Base-by-base conservation (phyloP, 192 early-diverging fungal species). In the Coemansia sp. region DNA sequence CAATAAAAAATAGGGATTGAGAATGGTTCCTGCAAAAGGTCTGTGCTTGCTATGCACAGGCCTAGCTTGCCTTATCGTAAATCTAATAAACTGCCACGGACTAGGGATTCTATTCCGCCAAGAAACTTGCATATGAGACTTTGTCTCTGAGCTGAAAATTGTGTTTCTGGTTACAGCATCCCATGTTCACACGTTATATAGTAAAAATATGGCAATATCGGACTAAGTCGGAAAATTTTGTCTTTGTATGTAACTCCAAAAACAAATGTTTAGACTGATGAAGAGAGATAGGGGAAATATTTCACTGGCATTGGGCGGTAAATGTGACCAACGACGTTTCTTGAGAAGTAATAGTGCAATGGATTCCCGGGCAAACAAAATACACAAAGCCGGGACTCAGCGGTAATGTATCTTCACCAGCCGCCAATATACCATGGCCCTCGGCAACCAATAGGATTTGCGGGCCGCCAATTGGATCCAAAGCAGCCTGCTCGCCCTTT, bases 371-470 rank as follows among this genome's bases (percentile, higher is more conserved):
- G 1, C 75, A 80, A 16, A 93, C 75, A 79, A 91, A 95, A 62
- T 87, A 92, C 6, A 95, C 87, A 44, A 80, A 81, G 5, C 93
- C 93, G 18, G 78, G 69, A n/a, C 74, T 58, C 43, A 86, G 68
- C 16, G 63, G 58, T 23, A 67, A 46, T 12, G 47, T 41, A 15
- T 65, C 70, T 12, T 55, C 70, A 11, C 55, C 62, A 10, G 65
- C 77, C 5, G 57, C 46, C 26, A 84, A 30, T 9, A 21, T 15
- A n/a, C 92, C 94, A 6, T 40, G 47, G 6, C 94, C 96, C 18
- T 82, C 79, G 15, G 87, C 91, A 0, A 90, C 92, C 57, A 99
- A 81, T 18, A 99, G 44, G 23, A 99, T 79, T 60, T 86, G 89
- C 6, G 96, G 94, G 1, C 96, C 96, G 7, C 75, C 65, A 13